Base-by-base conservation (phyloP, 345 rosid species). In the Eutrema heterophyllum region DNA sequence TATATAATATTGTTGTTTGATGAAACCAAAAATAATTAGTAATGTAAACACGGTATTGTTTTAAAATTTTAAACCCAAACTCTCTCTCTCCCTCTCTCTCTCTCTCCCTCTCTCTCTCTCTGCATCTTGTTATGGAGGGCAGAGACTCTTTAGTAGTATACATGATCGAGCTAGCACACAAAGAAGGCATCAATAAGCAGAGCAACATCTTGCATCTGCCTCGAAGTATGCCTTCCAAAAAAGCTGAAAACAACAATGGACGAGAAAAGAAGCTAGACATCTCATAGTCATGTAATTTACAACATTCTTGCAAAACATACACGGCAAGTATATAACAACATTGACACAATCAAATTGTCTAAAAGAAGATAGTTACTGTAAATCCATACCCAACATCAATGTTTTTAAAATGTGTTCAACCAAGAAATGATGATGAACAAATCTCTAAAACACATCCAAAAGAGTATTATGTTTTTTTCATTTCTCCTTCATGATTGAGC, bases 281-380 rank as follows among this genome's bases (percentile, higher is more conserved):
- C 67, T 55, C 33, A 63, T 15, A 36, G 12, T 57, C n/a, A 3
- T 21, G 24, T 21, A 44, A 57, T 16, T 10, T 7, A 21, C 24
- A 54, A 54, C 14, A 45, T 35, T 21, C 49, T 35, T n/a, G 26
- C 32, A 45, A 58, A 57, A 10, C 33, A 59, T 35, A 56, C 1
- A 71, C 11, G 68, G 49, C 9, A 7, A 38, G 24, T 21, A 27
- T 29, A n/a, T n/a, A n/a, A n/a, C n/a, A 50, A 13, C 40, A 64
- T 45, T 54, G 36, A 55, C 32, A 33, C 38, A 24, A n/a, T 70
- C 96, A 95, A 71, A 92, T 96, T 49, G 97, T 85, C 98, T 96
- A 86, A 62, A 78, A 74, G 64, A 78, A 79, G 82, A 83, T 6
- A 80, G 49, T 51, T 64, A 81, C 67, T 71, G 71, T 62, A 77